Evolutionary conservation across 352 stramenopile genomes (phyloP).

Genomic region (Pythium rishiriense): DNA sequence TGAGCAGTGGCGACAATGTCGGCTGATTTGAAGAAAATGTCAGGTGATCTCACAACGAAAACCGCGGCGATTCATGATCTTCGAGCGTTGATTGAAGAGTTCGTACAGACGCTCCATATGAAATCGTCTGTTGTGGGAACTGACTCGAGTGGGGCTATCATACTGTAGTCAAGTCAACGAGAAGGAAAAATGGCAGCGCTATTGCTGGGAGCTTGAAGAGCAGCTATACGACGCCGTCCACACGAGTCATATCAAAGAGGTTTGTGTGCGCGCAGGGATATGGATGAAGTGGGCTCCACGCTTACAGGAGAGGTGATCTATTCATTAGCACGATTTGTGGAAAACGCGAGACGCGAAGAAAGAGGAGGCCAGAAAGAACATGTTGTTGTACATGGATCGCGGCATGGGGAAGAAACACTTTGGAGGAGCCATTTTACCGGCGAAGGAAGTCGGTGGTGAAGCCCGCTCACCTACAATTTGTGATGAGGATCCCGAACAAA

Average conservation of each 20-base stretch:
- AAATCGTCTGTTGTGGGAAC: no score
- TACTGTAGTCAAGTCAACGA: conserved; percentile 62
- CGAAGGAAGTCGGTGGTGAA: no score
- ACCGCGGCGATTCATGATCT: conserved; percentile 49
- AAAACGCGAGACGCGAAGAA: conserved; percentile 65
- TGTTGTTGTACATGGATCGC: conserved; percentile 71
- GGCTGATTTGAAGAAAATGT: conserved; percentile 26
- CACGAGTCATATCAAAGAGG: conserved; percentile 58
- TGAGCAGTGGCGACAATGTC: conserved; percentile 22
- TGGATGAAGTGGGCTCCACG: no score
- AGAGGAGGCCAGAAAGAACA: conserved; percentile 65
- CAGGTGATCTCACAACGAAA: conserved; percentile 34
- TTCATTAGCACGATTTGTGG: conserved; percentile 70
- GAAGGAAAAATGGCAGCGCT: conserved; percentile 76
- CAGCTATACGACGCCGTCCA: conserved; percentile 57
- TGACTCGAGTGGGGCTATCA: no score
- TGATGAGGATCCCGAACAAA: background rate
- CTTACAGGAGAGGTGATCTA: no score
- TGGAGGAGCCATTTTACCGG: background rate
- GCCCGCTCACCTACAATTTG: no score
- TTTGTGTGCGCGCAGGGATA: no score
- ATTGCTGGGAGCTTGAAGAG: conserved; percentile 78
- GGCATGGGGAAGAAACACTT: conserved; percentile 70
- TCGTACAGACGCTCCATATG: no score
- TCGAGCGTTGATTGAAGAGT: conserved; percentile 67